These are phyloP conservation scores for Groenewaldozyma auringiensis DNA, from an alignment of 1,139 yeast species.

Conservation along the genomic window DNA sequence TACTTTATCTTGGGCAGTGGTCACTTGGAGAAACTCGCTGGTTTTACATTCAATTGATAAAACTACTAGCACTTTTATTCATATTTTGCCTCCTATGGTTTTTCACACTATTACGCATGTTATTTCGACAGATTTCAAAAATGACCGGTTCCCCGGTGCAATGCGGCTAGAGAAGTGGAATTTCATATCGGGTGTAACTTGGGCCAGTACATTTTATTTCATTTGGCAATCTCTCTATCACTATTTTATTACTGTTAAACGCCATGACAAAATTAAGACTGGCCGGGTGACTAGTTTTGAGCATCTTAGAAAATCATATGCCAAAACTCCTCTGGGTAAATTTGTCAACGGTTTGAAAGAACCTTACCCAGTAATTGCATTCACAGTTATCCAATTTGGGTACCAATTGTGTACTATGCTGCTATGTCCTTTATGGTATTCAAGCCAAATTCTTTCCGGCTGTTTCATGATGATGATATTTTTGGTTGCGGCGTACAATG, in stretches of 20 bases:
- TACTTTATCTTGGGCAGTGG: slow-evolving; percentile 85
- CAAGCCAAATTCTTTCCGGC: slow-evolving; percentile 58
- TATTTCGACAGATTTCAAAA: slow-evolving; percentile 48
- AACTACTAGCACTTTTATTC: slow-evolving; percentile 88
- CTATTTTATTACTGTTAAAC: slow-evolving; percentile 77
- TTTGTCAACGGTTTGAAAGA: slow-evolving; percentile 79
- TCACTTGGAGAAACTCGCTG: slow-evolving; percentile 91
- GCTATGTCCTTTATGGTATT: slow-evolving; percentile 81
- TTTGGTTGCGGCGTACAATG: slow-evolving; percentile 76
- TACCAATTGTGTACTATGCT: slow-evolving; percentile 88
- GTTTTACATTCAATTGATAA: slow-evolving; percentile 89
- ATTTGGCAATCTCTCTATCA: slow-evolving; percentile 91
- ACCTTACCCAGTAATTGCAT: slow-evolving; percentile 75
- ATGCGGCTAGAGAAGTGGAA: slow-evolving; percentile 60
- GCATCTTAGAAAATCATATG: slow-evolving; percentile 65
- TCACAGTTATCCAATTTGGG: slow-evolving; percentile 76
- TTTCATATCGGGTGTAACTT: slow-evolving; percentile 59
- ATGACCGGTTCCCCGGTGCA: slow-evolving; percentile 72
- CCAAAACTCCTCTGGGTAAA: slow-evolving; percentile 58
- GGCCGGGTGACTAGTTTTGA: slow-evolving; percentile 89
- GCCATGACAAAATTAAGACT: slow-evolving; percentile 70
- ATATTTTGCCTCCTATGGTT: slow-evolving; percentile 81
- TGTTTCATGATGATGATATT: slow-evolving; percentile 64
- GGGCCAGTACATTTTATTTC: slow-evolving; percentile 78
- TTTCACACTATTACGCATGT: slow-evolving; percentile 85